phyloP scores from a whole-genome alignment of 352 stramenopile species.

The Pythium rishiriense region DNA sequence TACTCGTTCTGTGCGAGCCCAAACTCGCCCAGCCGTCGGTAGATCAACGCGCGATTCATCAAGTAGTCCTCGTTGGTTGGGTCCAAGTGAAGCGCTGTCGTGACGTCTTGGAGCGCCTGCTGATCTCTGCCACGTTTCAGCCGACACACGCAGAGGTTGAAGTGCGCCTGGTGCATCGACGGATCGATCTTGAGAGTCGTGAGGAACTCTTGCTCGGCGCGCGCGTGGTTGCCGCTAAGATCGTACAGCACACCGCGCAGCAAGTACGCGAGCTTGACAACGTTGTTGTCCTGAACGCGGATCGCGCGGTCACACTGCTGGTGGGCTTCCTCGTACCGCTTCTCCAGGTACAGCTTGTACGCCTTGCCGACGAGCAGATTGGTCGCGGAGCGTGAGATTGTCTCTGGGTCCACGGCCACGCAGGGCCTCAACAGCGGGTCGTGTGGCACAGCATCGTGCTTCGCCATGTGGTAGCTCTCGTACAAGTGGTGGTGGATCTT shows the following conservation, averaged over 20 bases:
- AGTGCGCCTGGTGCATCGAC: constrained; percentile 60
- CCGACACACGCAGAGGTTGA: constrained; percentile 34
- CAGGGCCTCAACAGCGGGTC: constrained; percentile 70
- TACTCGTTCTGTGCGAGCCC: constrained; percentile 31
- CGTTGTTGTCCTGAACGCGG: constrained; percentile 49
- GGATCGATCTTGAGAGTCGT: constrained; percentile 44
- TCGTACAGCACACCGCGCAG: constrained; percentile 63
- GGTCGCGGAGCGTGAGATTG: constrained; percentile 32
- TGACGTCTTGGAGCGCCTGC: constrained; percentile 26
- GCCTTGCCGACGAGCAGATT: constrained; percentile 54
- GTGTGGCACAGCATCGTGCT: constrained; percentile 47
- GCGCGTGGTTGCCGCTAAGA: constrained; percentile 38
- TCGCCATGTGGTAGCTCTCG: constrained; percentile 39
- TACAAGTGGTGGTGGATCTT: constrained; percentile 67
- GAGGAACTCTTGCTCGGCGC: constrained; percentile 53
- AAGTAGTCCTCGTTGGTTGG: constrained; percentile 27
- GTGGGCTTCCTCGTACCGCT: constrained; percentile 57
- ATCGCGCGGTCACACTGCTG: constrained; percentile 55
- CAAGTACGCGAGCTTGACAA: constrained; percentile 64
- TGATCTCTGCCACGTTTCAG: constrained; percentile 28
- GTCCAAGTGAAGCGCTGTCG: constrained; percentile 25
- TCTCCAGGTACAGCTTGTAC: constrained; percentile 56
- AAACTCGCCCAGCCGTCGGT: constrained; percentile 31
- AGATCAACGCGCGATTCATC: constrained; percentile 30
- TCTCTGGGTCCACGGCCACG: constrained; percentile 55